These are phyloP conservation scores for Isoetes taiwanensis DNA, from an alignment of 75 land plant genomes.

Conservation along the genomic window DNA sequence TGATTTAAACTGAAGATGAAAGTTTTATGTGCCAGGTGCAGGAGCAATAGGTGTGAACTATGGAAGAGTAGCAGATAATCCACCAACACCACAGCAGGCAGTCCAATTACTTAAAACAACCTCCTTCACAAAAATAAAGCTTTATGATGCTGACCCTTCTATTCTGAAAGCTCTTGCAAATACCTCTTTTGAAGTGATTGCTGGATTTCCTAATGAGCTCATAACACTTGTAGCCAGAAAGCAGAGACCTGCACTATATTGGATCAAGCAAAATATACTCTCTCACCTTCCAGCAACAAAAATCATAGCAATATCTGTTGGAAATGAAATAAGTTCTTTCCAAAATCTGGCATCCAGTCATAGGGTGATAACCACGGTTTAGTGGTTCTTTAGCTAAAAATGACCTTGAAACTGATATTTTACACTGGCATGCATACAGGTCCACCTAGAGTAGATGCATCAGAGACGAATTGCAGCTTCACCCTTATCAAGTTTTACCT, in stretches of 20 bases:
- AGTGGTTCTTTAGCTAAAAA: too few relatives aligned
- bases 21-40: too few relatives aligned
- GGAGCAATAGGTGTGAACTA: conserved; percentile 73
- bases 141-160: conserved; percentile 57
- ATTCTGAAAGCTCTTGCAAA: conserved; percentile 50
- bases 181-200: conserved; percentile 48
- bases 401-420: too few relatives aligned
- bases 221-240: conserved; percentile 59
- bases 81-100: conserved; percentile 42
- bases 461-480: too few relatives aligned
- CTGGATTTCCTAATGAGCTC: conserved; percentile 66
- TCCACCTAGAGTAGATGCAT: too few relatives aligned
- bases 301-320: conserved; percentile 66
- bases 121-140: conserved; percentile 47
- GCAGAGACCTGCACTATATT: conserved; percentile 47
- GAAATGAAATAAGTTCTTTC: too few relatives aligned
- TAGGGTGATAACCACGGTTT: too few relatives aligned
- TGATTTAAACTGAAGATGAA: too few relatives aligned
- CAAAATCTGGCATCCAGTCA: too few relatives aligned
- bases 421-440: too few relatives aligned
- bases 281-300: conserved; percentile 48
- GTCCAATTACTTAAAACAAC: conserved; percentile 46
- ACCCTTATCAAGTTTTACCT: too few relatives aligned
- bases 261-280: conserved; percentile 52
- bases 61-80: conserved; percentile 46